Conservation (phyloP, 1,284 basidiomycete species). For the Cerioporus squamosus region DNA sequence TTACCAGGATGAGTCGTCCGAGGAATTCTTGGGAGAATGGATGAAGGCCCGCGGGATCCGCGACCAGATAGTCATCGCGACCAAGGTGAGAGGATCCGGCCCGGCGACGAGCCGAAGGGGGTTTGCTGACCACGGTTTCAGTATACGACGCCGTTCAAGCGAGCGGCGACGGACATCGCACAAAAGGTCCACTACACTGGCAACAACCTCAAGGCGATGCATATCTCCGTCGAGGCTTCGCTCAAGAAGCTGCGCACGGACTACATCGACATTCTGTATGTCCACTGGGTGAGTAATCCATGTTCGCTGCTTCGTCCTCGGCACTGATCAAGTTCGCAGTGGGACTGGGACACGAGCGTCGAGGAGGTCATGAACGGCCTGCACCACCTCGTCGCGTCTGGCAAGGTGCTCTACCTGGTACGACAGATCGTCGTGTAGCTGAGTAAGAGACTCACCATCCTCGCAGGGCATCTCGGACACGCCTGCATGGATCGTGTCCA, state of each 20-base stretch:
- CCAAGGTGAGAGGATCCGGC: constrained; percentile 35
- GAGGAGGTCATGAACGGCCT: constrained; percentile 54
- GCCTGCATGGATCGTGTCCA: constrained; percentile 33
- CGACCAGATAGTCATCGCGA: constrained; percentile 49
- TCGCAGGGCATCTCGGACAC: constrained; percentile 32
- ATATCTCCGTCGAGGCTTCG: constrained; percentile 38
- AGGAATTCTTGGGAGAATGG: constrained; percentile 47
- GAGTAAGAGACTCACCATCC: not conserved
- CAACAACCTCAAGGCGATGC: constrained; percentile 40
- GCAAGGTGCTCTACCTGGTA: constrained; percentile 50
- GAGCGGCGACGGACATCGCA: constrained; percentile 10
- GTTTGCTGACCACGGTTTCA: not conserved
- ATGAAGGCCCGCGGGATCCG: constrained; percentile 42
- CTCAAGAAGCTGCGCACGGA: constrained; percentile 49
- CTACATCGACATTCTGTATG: constrained; percentile 47
- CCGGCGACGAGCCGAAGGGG: not conserved
- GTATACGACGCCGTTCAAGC: constrained; percentile 41
- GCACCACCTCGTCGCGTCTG: constrained; percentile 42
- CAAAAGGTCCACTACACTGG: constrained; percentile 39
- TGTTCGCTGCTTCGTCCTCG: not conserved
- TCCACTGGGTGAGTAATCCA: constrained; percentile 9
- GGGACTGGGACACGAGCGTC: constrained; percentile 45
- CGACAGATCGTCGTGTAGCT: too few relatives aligned
- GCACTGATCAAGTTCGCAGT: constrained; percentile 22
- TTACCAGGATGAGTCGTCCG: constrained; percentile 38